A percentile compares a stretch with the other conserved stretches of the same genome.
phyloP scores from a whole-genome alignment of 2,329 filamentous ascomycete species.

The Phaeosphaeriaceae sp. region DNA sequence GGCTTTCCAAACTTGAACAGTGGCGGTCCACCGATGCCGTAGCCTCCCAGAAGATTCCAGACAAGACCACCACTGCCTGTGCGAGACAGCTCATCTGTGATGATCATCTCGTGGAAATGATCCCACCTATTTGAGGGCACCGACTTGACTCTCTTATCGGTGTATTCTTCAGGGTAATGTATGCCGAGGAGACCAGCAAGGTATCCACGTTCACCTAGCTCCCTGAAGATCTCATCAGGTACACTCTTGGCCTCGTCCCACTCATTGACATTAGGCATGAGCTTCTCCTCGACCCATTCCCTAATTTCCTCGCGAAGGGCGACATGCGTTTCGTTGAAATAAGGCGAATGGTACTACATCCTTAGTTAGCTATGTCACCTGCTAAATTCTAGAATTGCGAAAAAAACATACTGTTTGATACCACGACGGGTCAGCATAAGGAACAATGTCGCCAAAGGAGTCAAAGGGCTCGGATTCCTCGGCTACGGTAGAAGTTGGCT shows the following conservation, averaged over 20 bases:
- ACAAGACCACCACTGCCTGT: constrained; percentile 89
- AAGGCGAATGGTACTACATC: constrained; percentile 86
- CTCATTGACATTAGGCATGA: constrained; percentile 90
- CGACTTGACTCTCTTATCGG: constrained; percentile 72
- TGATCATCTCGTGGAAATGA: constrained; percentile 94
- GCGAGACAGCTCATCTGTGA: constrained; percentile 94
- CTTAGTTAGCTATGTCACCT: constrained; percentile 8
- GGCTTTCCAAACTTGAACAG: constrained; percentile 91
- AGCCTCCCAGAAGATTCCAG: constrained; percentile 97
- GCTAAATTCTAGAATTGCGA: not conserved
- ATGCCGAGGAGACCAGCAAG: constrained; percentile 89
- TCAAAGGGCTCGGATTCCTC: constrained; percentile 77
- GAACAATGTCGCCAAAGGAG: constrained; percentile 82
- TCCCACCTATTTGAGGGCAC: constrained; percentile 93
- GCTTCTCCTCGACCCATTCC: constrained; percentile 86
- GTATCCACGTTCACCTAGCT: constrained; percentile 92
- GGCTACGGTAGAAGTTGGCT: constrained; percentile 47
- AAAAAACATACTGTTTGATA: constrained; percentile 79
- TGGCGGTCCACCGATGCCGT: constrained; percentile 91
- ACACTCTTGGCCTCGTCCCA: constrained; percentile 97
- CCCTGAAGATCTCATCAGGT: constrained; percentile 87
- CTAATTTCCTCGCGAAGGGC: constrained; percentile 90
- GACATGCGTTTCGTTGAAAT: constrained; percentile 93
- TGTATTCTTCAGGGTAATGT: constrained; percentile 78
- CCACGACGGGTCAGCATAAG: constrained; percentile 92